These are phyloP conservation scores for Suhomyces sp. DNA, from an alignment of 805 yeast genomes.

Conservation along the genomic window DNA sequence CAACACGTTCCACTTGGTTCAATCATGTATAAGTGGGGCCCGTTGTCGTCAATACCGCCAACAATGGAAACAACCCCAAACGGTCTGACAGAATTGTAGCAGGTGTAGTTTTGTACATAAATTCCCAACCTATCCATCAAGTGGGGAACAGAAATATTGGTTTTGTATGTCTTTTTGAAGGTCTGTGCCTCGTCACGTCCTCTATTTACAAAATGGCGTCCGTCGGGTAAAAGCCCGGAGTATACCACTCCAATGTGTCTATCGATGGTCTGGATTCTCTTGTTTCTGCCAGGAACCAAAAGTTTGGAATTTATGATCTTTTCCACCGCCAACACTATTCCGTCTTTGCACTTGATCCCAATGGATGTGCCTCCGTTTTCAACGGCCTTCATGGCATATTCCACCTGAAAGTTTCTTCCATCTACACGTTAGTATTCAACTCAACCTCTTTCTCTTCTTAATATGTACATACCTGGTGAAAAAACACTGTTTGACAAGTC, in stretches of 20 bases:
- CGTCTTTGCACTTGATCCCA: constrained; percentile 90
- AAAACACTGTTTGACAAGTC: constrained; percentile 96
- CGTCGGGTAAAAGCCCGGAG: constrained; percentile 95
- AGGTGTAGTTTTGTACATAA: constrained; percentile 91
- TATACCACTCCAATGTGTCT: constrained; percentile 92
- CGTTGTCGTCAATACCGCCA: constrained; percentile 90
- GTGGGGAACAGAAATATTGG: constrained; percentile 73
- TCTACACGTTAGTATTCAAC: constrained; percentile 55
- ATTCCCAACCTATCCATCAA: constrained; percentile 85
- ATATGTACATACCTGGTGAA: constrained; percentile 55
- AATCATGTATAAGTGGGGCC: constrained; percentile 91
- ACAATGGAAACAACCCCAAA: constrained; percentile 91
- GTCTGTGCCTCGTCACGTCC: constrained; percentile 88
- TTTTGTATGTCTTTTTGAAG: constrained; percentile 74
- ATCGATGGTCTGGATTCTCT: constrained; percentile 89
- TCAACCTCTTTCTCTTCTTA: neutral
- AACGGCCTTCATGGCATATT: constrained; percentile 95
- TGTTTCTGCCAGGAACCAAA: constrained; percentile 84
- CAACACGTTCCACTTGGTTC: constrained; percentile 97
- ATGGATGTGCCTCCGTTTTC: constrained; percentile 96
- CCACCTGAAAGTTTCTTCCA: constrained; percentile 95
- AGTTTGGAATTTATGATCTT: constrained; percentile 83
- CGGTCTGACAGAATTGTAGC: constrained; percentile 96
- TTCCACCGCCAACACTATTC: constrained; percentile 96
- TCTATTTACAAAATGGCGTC: constrained; percentile 85